Conservation (phyloP, 495 filamentous ascomycete species). For the Neurospora tetrasperma region DNA sequence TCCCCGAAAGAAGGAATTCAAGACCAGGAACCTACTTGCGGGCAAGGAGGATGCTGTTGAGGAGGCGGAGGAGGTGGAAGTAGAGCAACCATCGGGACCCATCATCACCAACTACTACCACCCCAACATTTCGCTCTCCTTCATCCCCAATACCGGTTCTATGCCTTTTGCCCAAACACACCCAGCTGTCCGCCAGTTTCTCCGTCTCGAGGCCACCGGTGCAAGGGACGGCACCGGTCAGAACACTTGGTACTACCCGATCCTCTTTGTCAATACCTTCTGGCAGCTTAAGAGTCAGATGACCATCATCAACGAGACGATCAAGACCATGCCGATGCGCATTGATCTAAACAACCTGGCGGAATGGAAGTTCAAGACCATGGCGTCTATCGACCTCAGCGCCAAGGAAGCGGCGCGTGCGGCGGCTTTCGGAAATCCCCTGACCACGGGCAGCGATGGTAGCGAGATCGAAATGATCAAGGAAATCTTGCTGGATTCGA, state of each 20-base stretch:
- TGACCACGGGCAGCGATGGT: constrained; percentile 47
- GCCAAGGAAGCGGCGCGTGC: constrained; percentile 70
- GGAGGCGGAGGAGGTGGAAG: constrained; percentile 34
- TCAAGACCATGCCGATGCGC: constrained; percentile 69
- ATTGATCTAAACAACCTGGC: constrained; percentile 72
- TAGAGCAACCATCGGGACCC: constrained; percentile 46
- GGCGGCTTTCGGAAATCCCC: constrained; percentile 49
- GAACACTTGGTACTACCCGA: constrained; percentile 93
- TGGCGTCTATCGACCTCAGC: constrained; percentile 76
- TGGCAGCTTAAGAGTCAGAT: constrained; percentile 92
- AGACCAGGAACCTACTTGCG: constrained; percentile 83
- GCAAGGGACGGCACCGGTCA: constrained; percentile 70
- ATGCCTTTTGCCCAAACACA: constrained; percentile 56
- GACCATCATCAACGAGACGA: constrained; percentile 85
- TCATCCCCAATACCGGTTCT: constrained; percentile 72
- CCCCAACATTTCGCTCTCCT: constrained; percentile 81
- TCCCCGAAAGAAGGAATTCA: constrained; percentile 79
- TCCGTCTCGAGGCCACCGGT: constrained; percentile 64
- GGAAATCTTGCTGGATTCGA: constrained; percentile 85
- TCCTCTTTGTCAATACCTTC: constrained; percentile 88
- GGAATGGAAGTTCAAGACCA: constrained; percentile 86
- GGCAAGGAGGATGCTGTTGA: constrained; percentile 39
- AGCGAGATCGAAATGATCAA: constrained; percentile 92
- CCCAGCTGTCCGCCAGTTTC: constrained; percentile 62
- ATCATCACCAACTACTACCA: constrained; percentile 82